Evolutionary conservation across 1,284 basidiomycete genomes (phyloP), one percentile per base, ranked within the genome.

Genomic region (Hypsizygus ulmarius): DNA sequence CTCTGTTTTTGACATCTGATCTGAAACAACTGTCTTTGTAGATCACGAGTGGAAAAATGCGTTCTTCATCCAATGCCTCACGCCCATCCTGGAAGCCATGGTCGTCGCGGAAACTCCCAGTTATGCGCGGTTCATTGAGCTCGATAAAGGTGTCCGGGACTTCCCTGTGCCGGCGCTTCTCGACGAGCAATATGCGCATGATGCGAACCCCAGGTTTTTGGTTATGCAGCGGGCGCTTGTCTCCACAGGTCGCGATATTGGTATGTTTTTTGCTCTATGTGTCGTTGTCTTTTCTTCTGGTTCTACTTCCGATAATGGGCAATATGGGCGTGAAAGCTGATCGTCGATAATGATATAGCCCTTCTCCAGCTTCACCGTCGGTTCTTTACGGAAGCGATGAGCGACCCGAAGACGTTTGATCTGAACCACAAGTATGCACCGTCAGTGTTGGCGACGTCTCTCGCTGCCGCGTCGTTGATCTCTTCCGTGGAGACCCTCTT

Each of bases 31-130:
- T 47, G 45, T 12, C 18, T 50, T 38, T 32, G 28, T 56, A 87
- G 85, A 87, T 60, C 81, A 81, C 51, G 75, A 84, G 53, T 88
- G 85, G 85, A 88, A 88, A 58, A 84, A 85, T 54, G 66, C 72
- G 0, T 88, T 87, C 62, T 79, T 82, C 54, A 74, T 79, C 18
- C 64, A 81, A 34, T 87, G 84, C 59, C 71, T 87, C 45, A 78
- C 76, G 19, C 76, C 84, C 3, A 78, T 87, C 33, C 71, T 88
- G 43, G 82, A 86, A 57, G 77, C 80, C 35, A 81, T 79, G 42
- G 81, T 84, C 49, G 75, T 78, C 34, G 81, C 81, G 0, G 70
- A 78, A n/a, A 69, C 71, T 10, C 77, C 79, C 3, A 74, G 71
- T 25, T 87, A 89, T 64, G 63, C 69, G 36, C 69, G 68, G 27